Base-by-base conservation (phyloP, 2,329 filamentous ascomycete genomes). In the Trichophyton equinum region DNA sequence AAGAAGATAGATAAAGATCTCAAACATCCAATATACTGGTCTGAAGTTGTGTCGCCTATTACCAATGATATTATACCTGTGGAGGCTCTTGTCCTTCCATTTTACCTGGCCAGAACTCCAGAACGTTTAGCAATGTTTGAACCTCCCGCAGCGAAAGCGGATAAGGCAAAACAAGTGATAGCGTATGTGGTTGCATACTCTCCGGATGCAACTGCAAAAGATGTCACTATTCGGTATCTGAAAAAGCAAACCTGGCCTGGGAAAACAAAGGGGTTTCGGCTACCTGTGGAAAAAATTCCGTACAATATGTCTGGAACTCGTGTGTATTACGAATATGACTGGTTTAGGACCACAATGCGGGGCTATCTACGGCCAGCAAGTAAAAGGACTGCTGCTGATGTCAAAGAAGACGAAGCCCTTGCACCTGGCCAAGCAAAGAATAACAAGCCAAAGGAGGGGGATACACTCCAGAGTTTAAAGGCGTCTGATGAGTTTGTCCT, bases 211-310 rank as follows among this genome's bases (percentile, higher is more conserved):
- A 91, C 90, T 0, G 91, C 90, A 11, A 97, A 97, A 71, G 94
- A 99, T 70, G 88, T 99, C 15, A 99, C 94, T 0, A 85, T 94
- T 9, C 83, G 94, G 30, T 99, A 99, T 71, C 77, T 99, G 6
- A 91, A 87, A 68, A 84, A 86, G 22, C 88, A 88, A 61, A 81
- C 87, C 59, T 85, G 91, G 71, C 94, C 94, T 0, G 92, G 94
- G 3, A 88, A 91, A 66, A 95, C 92, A 0, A 97, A 96, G 70
- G 90, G 91, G 3, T 82, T 86, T 64, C 83, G 94, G 5, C 82
- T 96, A 70, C 83, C 87, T 0, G 71, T 85, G 1, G 89, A 95
- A 67, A 96, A 92, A 69, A 78, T 95, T 1, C 86, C 91, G 0
- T 77, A 96, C 5, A 86, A 91, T 70, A 84, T 81, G 9, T 80